phyloP scores from a whole-genome alignment of 2,329 filamentous ascomycete species.

The Colletotrichum musae region DNA sequence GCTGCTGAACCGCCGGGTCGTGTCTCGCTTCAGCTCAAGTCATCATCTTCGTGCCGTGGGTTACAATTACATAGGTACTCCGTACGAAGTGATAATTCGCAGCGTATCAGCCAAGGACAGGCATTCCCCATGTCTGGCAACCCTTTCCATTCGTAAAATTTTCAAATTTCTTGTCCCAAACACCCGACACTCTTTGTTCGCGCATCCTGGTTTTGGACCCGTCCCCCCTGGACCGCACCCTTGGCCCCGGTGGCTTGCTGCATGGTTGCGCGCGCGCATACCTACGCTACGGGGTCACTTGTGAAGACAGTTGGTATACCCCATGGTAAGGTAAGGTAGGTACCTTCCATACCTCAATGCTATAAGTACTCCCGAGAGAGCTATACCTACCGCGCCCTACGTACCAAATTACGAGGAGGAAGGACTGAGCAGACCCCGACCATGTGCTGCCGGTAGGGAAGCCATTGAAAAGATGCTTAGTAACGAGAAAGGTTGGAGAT shows the following conservation, averaged over 20 bases:
- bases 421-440: too few relatives aligned
- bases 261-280: conserved; percentile 27
- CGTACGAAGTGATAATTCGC: conserved; percentile 1
- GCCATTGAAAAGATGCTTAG: too few relatives aligned
- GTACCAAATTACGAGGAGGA: too few relatives aligned
- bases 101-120: conserved; percentile 17
- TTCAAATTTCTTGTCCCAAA: conserved; percentile 34
- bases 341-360: too few relatives aligned
- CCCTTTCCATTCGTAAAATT: conserved; percentile 33
- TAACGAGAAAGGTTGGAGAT: too few relatives aligned
- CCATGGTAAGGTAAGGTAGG: too few relatives aligned
- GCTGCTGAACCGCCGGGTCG: conserved; percentile 1
- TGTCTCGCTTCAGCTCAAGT: conserved; percentile 24
- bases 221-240: conserved; percentile 21
- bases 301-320: background rate
- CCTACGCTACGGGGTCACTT: background rate
- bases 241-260: conserved; percentile 36
- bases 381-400: too few relatives aligned
- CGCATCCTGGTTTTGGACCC: conserved; percentile 23
- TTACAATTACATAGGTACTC: too few relatives aligned
- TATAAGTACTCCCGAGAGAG: too few relatives aligned
- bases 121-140: conserved; percentile 38
- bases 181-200: conserved; percentile 13
- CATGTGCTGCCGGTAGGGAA: too few relatives aligned
- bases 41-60: conserved; percentile 23